Conservation (phyloP, 1,284 basidiomycete genomes). For the Cryptococcus wingfieldii region DNA sequence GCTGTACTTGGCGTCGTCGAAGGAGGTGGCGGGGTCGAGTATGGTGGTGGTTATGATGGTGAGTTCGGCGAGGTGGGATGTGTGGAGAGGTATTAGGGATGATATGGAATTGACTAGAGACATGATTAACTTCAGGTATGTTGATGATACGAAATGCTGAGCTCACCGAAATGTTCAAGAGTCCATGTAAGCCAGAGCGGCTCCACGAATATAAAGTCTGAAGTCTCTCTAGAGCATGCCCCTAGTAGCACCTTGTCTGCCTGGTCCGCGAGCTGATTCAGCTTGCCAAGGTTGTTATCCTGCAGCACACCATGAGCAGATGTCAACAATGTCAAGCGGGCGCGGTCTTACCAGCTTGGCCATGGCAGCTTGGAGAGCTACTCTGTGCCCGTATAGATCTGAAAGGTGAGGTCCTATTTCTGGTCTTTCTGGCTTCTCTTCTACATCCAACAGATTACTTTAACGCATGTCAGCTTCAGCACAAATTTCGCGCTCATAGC, state of each 20-base stretch:
- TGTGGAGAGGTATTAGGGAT: slow-evolving; percentile 31
- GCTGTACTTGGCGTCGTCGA: slow-evolving; percentile 35
- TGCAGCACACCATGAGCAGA: slow-evolving; percentile 3
- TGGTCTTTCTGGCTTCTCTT: slow-evolving; percentile 33
- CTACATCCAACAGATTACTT: slow-evolving; percentile 34
- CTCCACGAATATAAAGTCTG: slow-evolving; percentile 32
- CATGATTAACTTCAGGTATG: neutral
- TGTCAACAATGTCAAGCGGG: neutral
- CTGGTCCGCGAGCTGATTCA: slow-evolving; percentile 34
- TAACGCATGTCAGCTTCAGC: neutral
- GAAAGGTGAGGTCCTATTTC: slow-evolving; percentile 25
- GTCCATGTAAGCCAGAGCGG: slow-evolving; percentile 46
- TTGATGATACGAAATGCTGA: neutral
- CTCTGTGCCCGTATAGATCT: slow-evolving; percentile 15
- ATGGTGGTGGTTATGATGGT: slow-evolving; percentile 21
- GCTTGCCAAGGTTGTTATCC: slow-evolving; percentile 36
- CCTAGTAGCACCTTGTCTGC: slow-evolving; percentile 41
- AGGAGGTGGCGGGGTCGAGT: slow-evolving; percentile 24
- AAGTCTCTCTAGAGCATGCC: slow-evolving; percentile 25
- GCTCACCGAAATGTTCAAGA: slow-evolving; percentile 38
- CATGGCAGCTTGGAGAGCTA: slow-evolving; percentile 20
- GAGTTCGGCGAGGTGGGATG: slow-evolving; percentile 26
- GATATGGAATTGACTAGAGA: slow-evolving; percentile 36
- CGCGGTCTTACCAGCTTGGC: slow-evolving; percentile 32
- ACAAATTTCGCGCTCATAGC: neutral